Conservation (phyloP, 352 stramenopile species). For the Phytophthora syringae region DNA sequence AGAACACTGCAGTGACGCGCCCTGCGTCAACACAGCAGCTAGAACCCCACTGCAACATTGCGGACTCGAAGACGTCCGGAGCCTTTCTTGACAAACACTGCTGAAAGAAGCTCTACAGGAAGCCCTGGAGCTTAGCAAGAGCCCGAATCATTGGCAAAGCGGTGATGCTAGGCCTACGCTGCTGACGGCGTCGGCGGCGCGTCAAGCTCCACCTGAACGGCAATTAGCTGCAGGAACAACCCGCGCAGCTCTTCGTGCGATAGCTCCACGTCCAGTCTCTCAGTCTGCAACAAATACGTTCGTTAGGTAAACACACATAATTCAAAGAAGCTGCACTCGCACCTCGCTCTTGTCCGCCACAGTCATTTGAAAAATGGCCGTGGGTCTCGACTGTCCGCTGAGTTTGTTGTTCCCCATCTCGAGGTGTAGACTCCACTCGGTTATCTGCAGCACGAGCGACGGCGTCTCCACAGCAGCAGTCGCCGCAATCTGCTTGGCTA, state of each 20-base stretch:
- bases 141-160: neutral
- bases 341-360: constrained; percentile 36
- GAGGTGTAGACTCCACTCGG: constrained; percentile 61
- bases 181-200: constrained; percentile 8
- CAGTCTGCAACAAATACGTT: constrained; percentile 37
- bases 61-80: too few species aligned
- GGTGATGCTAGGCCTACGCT: constrained; percentile 10
- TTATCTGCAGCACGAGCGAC: constrained; percentile 40
- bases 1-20: too few species aligned
- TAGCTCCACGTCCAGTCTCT: constrained; percentile 65
- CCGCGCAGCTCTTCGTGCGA: constrained; percentile 56
- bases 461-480: constrained; percentile 11
- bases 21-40: too few species aligned
- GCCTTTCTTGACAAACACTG: too few species aligned
- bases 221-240: constrained; percentile 72
- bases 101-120: too few species aligned
- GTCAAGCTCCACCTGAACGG: constrained; percentile 61
- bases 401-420: constrained; percentile 55
- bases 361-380: constrained; percentile 62
- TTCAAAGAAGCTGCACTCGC: too few species aligned
- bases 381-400: constrained; percentile 47
- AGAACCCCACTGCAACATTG: too few species aligned
- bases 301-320: too few species aligned
- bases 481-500: constrained; percentile 15
- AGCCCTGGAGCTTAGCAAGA: neutral